A percentile compares a stretch with the other conserved stretches of the same genome.
Evolutionary conservation across 352 stramenopile genomes (phyloP).

Genomic region (Aphanomyces cochlioides): DNA sequence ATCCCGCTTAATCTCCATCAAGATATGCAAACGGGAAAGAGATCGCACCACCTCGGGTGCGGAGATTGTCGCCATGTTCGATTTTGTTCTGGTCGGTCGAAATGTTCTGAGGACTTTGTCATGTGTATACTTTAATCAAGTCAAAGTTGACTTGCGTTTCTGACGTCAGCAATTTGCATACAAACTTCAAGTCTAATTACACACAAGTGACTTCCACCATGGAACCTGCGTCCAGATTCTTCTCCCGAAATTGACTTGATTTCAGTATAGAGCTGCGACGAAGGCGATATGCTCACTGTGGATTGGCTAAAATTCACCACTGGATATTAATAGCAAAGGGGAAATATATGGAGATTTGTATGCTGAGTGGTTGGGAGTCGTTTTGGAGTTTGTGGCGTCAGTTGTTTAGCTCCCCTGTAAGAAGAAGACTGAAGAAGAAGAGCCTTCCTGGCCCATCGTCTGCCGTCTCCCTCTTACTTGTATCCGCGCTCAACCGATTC

Average conservation of each 20-base stretch:
- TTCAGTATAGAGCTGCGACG: not conserved
- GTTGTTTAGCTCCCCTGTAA: constrained; percentile 17
- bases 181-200: constrained; percentile 6
- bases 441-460: not conserved
- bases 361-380: constrained; percentile 5
- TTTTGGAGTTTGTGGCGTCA: constrained; percentile 12
- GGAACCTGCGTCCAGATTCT: not conserved
- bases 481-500: not conserved
- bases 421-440: constrained; percentile 4
- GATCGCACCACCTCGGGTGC: too few species aligned
- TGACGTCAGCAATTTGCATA: not conserved
- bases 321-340: not conserved
- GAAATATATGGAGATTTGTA: constrained; percentile 13
- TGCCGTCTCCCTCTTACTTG: constrained; percentile 13
- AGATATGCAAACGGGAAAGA: too few species aligned
- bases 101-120: too few species aligned
- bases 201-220: not conserved
- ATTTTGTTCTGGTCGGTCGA: too few species aligned
- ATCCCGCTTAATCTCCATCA: too few species aligned
- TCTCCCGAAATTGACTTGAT: not conserved
- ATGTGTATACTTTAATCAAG: too few species aligned
- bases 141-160: too few species aligned
- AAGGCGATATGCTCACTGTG: not conserved
- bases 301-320: constrained; percentile 1
- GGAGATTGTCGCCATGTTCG: too few species aligned